Base-by-base conservation (phyloP, 2,329 filamentous ascomycete species). In the Botrytis tulipae region DNA sequence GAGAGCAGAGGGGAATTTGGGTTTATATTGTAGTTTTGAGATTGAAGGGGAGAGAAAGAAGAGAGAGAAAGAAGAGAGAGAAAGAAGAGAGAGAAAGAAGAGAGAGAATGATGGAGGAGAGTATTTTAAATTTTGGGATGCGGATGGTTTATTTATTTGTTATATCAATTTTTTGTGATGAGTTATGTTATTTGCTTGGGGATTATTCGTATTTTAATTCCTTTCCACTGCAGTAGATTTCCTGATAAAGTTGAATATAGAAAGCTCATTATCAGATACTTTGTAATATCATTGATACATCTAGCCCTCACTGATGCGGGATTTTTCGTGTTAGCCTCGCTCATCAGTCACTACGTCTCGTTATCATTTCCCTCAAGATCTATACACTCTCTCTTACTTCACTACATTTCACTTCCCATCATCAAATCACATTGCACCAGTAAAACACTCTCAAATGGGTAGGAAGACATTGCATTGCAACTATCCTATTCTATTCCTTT, bases 1-100 rank as follows among this genome's bases (percentile, higher is more conserved):
- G 18, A 5, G 0, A 18, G 0, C 0, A 0, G 0, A 0, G 8
- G 2, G 0, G 0, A 12, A 3, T 57, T 57, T 60, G 4, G 1
- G 4, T 25, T 10, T 60, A 60, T 60, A 60, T 35, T 22, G 9
- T 35, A 3, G 2, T 14, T 35, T 7, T 7, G 20, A 0, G 1
- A 60, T 14, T 18, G 25, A n/a, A n/a, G n/a, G n/a, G n/a, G n/a
- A n/a, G n/a, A n/a, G n/a, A n/a, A n/a, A n/a, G 4, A n/a, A n/a
- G 5, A 4, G 6, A n/a, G 48, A 1, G 5, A 16, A 6, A 29
- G 6, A 12, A 3, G 25, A 54, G 3, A 57, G 51, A 7, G 51
- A 57, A 0, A n/a, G 4, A n/a, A n/a, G 5, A 4, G 6, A n/a
- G 48, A 1, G 5, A 16, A 6, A 29, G 6, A 12, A 3, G 25